These are phyloP conservation scores for Margaritispora aquatica DNA, from an alignment of 495 filamentous ascomycete species.

Conservation along the genomic window DNA sequence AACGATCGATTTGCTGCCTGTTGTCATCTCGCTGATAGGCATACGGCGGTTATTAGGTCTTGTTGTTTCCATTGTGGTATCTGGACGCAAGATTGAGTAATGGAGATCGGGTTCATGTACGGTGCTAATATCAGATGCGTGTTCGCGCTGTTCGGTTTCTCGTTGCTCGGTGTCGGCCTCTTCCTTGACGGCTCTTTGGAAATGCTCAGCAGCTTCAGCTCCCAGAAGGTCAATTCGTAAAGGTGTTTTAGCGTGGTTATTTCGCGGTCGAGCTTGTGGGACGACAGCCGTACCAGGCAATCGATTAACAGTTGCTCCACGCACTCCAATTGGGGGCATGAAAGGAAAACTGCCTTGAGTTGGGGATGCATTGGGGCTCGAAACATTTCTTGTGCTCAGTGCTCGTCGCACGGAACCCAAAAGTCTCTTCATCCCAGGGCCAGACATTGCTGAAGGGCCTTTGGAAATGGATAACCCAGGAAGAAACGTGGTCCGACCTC, in stretches of 20 bases:
- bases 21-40: slow-evolving; percentile 54
- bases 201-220: slow-evolving; percentile 68
- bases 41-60: slow-evolving; percentile 3
- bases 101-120: slow-evolving; percentile 18
- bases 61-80: slow-evolving; percentile 13
- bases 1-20: slow-evolving; percentile 78
- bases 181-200: slow-evolving; percentile 57
- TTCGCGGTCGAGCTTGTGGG: slow-evolving; percentile 37
- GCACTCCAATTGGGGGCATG: slow-evolving; percentile 43
- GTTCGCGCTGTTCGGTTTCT: neutral
- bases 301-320: slow-evolving; percentile 41
- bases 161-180: slow-evolving; percentile 34
- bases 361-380: slow-evolving; percentile 25
- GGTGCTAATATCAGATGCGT: slow-evolving; percentile 5
- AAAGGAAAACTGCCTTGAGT: slow-evolving; percentile 37
- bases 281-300: slow-evolving; percentile 49
- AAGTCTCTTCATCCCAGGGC: slow-evolving; percentile 71
- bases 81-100: slow-evolving; percentile 19
- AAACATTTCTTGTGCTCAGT: slow-evolving; percentile 60
- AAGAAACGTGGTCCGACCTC: slow-evolving; percentile 39
- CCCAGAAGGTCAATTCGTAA: slow-evolving; percentile 71
- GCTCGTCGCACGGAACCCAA: slow-evolving; percentile 84
- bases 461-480: slow-evolving; percentile 34
- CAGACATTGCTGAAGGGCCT: slow-evolving; percentile 40
- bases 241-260: slow-evolving; percentile 36